Evolutionary conservation across 108 stramenopile species (phyloP).

Genomic region (Hondaea fermentalgiana): DNA sequence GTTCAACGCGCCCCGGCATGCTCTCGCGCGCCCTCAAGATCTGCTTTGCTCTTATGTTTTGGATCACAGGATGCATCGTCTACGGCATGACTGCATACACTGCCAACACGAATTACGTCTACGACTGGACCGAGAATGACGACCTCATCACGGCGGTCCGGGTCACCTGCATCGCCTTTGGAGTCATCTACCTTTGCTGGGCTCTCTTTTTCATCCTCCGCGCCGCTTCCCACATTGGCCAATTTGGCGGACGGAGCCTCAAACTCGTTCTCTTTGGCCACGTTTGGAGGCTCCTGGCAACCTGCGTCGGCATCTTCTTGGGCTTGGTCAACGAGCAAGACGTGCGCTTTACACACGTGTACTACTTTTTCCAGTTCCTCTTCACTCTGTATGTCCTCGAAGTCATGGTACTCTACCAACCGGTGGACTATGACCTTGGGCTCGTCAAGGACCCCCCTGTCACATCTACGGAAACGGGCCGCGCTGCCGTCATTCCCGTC

Average conservation of each 20-base stretch:
- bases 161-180: background rate
- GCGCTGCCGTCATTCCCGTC: background rate
- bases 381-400: background rate
- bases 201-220: background rate
- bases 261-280: background rate
- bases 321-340: background rate
- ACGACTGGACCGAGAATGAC: background rate
- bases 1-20: background rate
- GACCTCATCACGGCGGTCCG: background rate
- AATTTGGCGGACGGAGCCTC: too few relatives aligned
- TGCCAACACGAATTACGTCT: background rate
- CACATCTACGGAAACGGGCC: background rate
- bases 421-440: background rate
- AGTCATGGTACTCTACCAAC: background rate
- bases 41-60: background rate
- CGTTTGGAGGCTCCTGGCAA: background rate
- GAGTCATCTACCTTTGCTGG: background rate
- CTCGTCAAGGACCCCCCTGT: background rate
- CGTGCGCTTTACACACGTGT: background rate
- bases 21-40: background rate
- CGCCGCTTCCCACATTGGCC: background rate
- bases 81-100: background rate
- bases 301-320: background rate
- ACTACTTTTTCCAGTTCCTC: slow-evolving; percentile 8
- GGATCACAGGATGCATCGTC: background rate